phyloP scores from a whole-genome alignment of 768 basidiomycete genomes.

The Mycena filopes region DNA sequence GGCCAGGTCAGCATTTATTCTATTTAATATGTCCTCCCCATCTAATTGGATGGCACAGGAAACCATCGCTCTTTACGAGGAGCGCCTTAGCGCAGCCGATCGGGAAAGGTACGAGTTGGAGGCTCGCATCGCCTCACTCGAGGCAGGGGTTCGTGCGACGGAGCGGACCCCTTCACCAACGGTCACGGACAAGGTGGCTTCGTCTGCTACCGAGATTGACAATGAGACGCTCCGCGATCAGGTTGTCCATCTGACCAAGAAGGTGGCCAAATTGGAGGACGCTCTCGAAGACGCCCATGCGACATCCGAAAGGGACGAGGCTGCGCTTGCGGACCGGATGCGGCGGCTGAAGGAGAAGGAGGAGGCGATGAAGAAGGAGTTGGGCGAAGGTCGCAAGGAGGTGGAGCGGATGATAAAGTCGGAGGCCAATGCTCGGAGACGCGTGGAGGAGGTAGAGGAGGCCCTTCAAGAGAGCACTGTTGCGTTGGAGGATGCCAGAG shows the following conservation, averaged over 20 bases:
- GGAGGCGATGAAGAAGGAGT: constrained; percentile 75
- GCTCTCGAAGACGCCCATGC: constrained; percentile 80
- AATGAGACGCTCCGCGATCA: constrained; percentile 94
- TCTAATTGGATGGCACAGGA: constrained; percentile 60
- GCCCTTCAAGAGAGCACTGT: constrained; percentile 88
- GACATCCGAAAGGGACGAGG: constrained; percentile 81
- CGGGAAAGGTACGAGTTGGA: constrained; percentile 83
- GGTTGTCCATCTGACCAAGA: constrained; percentile 85
- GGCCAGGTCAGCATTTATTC: constrained; percentile 72
- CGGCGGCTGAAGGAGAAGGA: constrained; percentile 79
- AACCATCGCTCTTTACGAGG: constrained; percentile 96
- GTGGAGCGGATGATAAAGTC: constrained; percentile 70
- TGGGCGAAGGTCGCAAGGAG: constrained; percentile 71
- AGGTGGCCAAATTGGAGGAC: constrained; percentile 82
- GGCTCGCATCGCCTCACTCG: constrained; percentile 65
- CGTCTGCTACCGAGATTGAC: constrained; percentile 90
- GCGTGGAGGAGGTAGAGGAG: constrained; percentile 89
- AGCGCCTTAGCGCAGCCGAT: constrained; percentile 79
- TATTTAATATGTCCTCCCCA: constrained; percentile 5
- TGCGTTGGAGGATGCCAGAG: constrained; percentile 89
- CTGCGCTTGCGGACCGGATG: constrained; percentile 67
- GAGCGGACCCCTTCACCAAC: constrained; percentile 42
- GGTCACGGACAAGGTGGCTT: constrained; percentile 47
- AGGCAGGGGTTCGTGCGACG: constrained; percentile 52
- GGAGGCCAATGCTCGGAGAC: constrained; percentile 67